phyloP scores from a whole-genome alignment of 23 red algal species.

The Chondrus crispus region DNA sequence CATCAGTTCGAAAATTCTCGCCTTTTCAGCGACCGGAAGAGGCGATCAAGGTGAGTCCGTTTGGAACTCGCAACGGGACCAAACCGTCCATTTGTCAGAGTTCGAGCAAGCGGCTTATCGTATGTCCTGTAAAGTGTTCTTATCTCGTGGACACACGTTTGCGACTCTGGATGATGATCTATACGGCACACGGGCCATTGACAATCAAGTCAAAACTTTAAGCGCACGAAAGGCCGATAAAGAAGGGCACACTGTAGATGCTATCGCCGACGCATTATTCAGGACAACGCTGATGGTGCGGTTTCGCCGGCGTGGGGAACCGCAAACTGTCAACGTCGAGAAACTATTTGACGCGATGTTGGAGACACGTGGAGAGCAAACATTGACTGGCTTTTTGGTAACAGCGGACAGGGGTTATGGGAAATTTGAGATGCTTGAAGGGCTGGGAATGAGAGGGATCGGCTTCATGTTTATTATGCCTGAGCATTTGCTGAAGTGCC shows the following conservation, averaged over 20 bases:
- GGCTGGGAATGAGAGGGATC: not conserved
- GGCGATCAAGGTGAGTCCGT: not conserved
- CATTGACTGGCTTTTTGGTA: not conserved
- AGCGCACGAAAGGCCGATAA: not conserved
- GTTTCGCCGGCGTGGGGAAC: constrained; percentile 17
- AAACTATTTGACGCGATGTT: not conserved
- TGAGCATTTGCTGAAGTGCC: not conserved
- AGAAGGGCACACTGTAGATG: not conserved
- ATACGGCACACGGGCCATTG: not conserved
- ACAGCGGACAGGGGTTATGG: not conserved
- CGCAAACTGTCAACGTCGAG: constrained; percentile 7
- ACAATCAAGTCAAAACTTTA: not conserved
- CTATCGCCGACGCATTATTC: constrained; percentile 3
- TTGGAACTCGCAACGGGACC: not conserved
- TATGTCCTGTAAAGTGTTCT: not conserved
- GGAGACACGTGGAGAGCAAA: not conserved
- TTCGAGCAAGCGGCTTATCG: not conserved
- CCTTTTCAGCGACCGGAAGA: not conserved
- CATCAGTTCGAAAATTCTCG: not conserved
- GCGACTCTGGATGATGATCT: not conserved
- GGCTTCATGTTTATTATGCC: not conserved
- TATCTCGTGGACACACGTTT: not conserved
- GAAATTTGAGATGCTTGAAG: not conserved
- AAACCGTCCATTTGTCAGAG: not conserved
- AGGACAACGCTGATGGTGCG: not conserved